Conservation (phyloP, 2,329 filamentous ascomycete genomes). For the Apiospora koreana region DNA sequence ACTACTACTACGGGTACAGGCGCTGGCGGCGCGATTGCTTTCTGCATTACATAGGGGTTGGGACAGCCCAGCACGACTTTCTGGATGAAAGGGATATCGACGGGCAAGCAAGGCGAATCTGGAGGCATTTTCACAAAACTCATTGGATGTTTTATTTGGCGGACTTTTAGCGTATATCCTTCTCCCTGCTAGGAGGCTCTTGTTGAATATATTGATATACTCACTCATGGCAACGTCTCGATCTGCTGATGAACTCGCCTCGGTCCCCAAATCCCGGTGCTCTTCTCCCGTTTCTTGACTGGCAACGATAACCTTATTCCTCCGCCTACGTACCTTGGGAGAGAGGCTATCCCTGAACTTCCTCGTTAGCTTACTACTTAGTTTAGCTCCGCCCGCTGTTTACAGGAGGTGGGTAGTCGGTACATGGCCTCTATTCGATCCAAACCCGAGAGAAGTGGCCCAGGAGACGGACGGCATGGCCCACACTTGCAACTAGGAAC, state of each 20-base stretch:
- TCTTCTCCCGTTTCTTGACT: neutral
- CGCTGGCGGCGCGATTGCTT: slow-evolving; percentile 7
- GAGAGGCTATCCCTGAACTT: neutral
- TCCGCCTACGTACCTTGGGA: neutral
- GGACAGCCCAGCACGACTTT: neutral
- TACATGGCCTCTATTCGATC: neutral
- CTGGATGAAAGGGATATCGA: slow-evolving; percentile 1
- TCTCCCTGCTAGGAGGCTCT: neutral
- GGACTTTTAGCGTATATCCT: neutral
- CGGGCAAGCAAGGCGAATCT: slow-evolving; percentile 8
- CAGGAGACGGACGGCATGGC: neutral
- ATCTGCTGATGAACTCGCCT: neutral
- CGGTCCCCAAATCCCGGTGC: neutral
- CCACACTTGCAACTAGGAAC: neutral
- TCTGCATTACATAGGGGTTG: neutral
- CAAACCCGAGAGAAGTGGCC: neutral
- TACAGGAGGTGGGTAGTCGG: too few relatives aligned
- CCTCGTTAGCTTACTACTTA: neutral
- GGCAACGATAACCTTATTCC: neutral
- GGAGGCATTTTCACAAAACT: slow-evolving; percentile 10
- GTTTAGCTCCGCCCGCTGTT: neutral
- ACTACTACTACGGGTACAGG: neutral
- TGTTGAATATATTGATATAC: neutral
- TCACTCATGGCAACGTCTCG: neutral
- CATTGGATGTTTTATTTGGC: neutral